Conservation (phyloP, 2,329 filamentous ascomycete genomes). For the Chaetomiaceae sp. region DNA sequence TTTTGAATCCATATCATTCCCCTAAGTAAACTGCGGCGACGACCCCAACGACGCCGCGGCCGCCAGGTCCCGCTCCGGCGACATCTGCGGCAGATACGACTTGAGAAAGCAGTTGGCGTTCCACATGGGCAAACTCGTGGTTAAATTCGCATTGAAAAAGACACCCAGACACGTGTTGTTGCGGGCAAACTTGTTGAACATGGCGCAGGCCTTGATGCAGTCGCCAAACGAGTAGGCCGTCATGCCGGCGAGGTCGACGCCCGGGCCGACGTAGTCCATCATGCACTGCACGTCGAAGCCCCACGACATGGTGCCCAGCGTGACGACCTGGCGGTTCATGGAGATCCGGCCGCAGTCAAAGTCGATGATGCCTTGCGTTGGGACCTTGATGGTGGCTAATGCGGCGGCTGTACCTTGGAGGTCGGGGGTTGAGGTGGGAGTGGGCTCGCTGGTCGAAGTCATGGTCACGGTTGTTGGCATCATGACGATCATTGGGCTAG, state of each 20-base stretch:
- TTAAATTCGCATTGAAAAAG: conserved; percentile 17
- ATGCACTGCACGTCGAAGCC: conserved; percentile 18
- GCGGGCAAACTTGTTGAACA: conserved; percentile 13
- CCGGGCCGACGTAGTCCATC: conserved; percentile 2
- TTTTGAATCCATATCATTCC: no score
- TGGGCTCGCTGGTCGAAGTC: background rate
- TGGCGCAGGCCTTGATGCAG: conserved; percentile 15
- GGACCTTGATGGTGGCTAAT: conserved; percentile 10
- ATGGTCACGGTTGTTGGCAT: conserved; percentile 10
- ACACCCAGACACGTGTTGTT: conserved; percentile 20
- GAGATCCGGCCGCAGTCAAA: conserved; percentile 17
- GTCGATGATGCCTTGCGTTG: conserved; percentile 9
- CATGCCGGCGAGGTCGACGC: conserved; percentile 13
- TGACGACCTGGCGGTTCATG: conserved; percentile 13
- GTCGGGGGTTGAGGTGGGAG: background rate
- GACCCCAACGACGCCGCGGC: conserved; percentile 13
- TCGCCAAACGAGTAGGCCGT: conserved; percentile 17
- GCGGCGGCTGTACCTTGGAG: background rate
- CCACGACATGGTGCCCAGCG: conserved; percentile 8
- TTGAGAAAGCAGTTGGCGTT: conserved; percentile 19
- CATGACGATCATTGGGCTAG: conserved; percentile 8
- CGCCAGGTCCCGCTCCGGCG: conserved; percentile 6
- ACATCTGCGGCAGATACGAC: conserved; percentile 11
- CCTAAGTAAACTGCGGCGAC: conserved; percentile 11
- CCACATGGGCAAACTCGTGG: conserved; percentile 6